These are phyloP conservation scores for Coccomyxa sp. DNA, from an alignment of 139 green algal genomes.

Conservation along the genomic window DNA sequence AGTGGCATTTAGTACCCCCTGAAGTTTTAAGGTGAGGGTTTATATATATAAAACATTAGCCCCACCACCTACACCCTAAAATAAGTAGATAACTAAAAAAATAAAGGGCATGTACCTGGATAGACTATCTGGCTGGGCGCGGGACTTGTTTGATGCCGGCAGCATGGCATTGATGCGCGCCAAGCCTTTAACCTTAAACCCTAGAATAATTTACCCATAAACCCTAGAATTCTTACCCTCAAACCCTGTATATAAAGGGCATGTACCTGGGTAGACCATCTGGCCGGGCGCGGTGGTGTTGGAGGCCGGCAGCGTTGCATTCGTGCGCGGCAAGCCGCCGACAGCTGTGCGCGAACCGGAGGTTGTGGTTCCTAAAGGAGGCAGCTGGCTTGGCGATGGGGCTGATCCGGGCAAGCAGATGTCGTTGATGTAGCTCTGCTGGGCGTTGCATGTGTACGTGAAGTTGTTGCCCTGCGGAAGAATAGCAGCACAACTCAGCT, in stretches of 20 bases:
- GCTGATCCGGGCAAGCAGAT: not conserved
- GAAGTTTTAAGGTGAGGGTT: too few relatives aligned
- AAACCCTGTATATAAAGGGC: too few relatives aligned
- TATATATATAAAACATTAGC: too few relatives aligned
- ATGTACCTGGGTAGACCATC: not conserved
- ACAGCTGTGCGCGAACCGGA: not conserved
- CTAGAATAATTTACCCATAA: too few relatives aligned
- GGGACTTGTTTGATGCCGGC: not conserved
- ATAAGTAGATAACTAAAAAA: too few relatives aligned
- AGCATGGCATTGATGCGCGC: not conserved
- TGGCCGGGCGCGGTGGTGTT: not conserved
- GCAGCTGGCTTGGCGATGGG: not conserved
- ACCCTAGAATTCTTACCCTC: too few relatives aligned
- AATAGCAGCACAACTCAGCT: not conserved
- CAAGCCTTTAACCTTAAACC: not conserved
- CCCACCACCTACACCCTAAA: too few relatives aligned
- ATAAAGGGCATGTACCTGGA: not conserved
- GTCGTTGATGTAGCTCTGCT: slow-evolving; percentile 4
- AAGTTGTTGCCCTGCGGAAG: slow-evolving; percentile 2
- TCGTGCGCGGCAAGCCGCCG: not conserved
- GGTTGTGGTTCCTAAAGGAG: not conserved
- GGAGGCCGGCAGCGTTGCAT: not conserved
- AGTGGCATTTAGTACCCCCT: too few relatives aligned
- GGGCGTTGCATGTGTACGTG: not conserved
- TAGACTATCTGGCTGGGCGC: not conserved